Evolutionary conservation across 805 yeast species (phyloP).

Genomic region (Ogataea neopini): DNA sequence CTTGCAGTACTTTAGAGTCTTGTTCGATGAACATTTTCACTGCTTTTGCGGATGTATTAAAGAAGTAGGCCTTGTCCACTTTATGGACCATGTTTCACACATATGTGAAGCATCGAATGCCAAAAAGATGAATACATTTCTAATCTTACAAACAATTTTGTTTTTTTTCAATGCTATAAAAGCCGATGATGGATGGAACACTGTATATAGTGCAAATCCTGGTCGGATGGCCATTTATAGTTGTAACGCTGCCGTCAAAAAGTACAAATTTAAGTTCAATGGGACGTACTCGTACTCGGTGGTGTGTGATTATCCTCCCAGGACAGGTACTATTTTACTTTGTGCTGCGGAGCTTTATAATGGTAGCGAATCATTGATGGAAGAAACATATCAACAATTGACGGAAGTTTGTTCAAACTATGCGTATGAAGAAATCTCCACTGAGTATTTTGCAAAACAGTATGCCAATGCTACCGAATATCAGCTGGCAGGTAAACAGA

Average conservation of each 20-base stretch:
- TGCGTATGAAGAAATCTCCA: neutral
- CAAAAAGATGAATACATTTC: no score
- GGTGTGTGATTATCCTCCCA: slow-evolving; percentile 23
- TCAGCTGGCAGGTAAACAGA: slow-evolving; percentile 9
- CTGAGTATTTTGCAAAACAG: slow-evolving; percentile 13
- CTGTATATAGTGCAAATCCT: neutral
- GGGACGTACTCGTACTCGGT: neutral
- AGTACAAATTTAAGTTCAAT: neutral
- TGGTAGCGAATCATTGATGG: slow-evolving; percentile 2
- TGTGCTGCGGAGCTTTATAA: slow-evolving; percentile 14
- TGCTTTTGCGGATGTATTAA: no score
- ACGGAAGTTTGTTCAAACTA: neutral
- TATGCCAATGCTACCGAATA: slow-evolving; percentile 35
- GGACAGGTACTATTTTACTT: slow-evolving; percentile 15
- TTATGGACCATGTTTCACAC: no score
- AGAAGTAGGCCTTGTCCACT: no score
- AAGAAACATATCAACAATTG: neutral
- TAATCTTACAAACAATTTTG: no score
- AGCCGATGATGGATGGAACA: neutral
- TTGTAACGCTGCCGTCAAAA: neutral
- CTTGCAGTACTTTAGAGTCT: no score
- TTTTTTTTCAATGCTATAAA: no score
- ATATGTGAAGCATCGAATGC: no score
- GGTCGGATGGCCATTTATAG: neutral
- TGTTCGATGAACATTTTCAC: no score